Conservation (phyloP, 2,329 filamentous ascomycete genomes). For the Colletotrichum abscissum region DNA sequence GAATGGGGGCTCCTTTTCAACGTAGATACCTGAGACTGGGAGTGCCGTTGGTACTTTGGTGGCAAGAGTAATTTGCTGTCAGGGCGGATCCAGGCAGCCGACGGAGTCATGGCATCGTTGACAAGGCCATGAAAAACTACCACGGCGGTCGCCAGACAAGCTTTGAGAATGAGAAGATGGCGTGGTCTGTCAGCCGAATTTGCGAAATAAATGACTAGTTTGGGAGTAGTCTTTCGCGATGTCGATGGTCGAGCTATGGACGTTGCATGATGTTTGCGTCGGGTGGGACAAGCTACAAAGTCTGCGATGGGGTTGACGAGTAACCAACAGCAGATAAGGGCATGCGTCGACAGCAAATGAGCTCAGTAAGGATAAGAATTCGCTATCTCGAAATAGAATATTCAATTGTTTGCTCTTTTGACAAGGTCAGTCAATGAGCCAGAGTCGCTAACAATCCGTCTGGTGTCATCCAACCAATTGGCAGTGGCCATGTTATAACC, state of each 20-base stretch:
- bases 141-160: too few species aligned
- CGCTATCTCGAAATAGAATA: background rate
- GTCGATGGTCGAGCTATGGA: background rate
- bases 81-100: too few species aligned
- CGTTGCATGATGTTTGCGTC: background rate
- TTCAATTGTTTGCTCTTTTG: background rate
- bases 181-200: background rate
- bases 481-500: background rate
- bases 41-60: too few species aligned
- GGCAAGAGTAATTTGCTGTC: too few species aligned
- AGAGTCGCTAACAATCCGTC: background rate
- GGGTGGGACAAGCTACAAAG: too few species aligned
- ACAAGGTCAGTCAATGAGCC: background rate
- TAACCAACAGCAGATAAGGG: background rate
- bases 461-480: background rate
- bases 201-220: background rate
- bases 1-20: too few species aligned
- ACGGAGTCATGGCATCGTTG: too few species aligned
- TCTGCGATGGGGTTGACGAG: background rate
- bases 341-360: background rate
- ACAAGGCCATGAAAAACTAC: too few species aligned
- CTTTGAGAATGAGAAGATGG: rapidly evolving
- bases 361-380: background rate
- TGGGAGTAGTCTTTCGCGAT: background rate
- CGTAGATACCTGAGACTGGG: too few species aligned